phyloP scores from a whole-genome alignment of 192 early-diverging fungal genomes.

The Mortierella hygrophila region DNA sequence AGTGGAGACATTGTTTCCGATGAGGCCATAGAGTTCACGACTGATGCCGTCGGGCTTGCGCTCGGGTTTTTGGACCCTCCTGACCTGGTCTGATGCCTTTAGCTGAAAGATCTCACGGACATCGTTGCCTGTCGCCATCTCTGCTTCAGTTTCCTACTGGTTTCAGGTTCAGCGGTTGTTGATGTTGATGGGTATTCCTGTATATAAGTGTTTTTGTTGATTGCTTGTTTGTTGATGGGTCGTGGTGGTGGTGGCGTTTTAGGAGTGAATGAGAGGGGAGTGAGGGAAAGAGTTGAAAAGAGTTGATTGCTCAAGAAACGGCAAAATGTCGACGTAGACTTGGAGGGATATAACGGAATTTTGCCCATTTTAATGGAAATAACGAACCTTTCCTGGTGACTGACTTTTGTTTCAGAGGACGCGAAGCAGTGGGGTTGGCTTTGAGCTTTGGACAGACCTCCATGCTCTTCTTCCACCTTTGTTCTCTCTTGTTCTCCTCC shows the following conservation, averaged over 20 bases:
- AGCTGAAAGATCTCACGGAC: constrained; percentile 75
- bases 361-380: not conserved
- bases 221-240: not conserved
- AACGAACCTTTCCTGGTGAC: not conserved
- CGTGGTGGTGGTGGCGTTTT: not conserved
- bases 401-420: not conserved
- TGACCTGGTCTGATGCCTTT: constrained; percentile 46
- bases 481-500: too few relatives aligned
- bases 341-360: not conserved
- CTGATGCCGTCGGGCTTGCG: constrained; percentile 70
- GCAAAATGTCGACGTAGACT: not conserved
- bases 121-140: constrained; percentile 63
- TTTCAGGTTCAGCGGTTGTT: not conserved
- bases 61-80: constrained; percentile 49
- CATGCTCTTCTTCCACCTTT: too few relatives aligned
- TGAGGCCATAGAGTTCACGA: constrained; percentile 74
- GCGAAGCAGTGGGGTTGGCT: not conserved
- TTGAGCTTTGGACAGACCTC: too few relatives aligned
- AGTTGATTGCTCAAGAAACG: not conserved
- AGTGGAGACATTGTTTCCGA: constrained; percentile 75
- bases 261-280: not conserved
- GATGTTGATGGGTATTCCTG: not conserved
- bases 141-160: too few relatives aligned
- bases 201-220: not conserved
- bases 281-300: not conserved